Conservation (phyloP, 768 basidiomycete genomes). For the Cystofilobasidium bisporidii region DNA sequence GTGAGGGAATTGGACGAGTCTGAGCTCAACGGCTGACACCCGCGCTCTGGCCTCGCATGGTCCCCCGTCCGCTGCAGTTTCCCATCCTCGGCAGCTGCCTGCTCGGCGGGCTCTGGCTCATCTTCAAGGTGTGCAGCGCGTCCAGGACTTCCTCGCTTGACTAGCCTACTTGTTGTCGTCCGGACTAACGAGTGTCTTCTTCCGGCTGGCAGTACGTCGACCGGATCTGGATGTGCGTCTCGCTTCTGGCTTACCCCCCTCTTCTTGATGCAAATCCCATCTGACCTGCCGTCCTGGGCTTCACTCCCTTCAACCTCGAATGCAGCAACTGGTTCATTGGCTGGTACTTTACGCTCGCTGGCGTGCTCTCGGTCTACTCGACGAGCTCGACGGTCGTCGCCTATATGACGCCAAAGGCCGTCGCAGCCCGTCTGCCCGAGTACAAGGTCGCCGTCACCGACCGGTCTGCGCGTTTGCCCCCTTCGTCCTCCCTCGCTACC, state of each 20-base stretch:
- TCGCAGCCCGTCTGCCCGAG: slow-evolving; percentile 3
- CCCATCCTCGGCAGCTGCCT: slow-evolving; percentile 34
- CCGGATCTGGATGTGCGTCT: slow-evolving; percentile 3
- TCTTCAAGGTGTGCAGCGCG: slow-evolving; percentile 32
- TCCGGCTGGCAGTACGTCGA: slow-evolving; percentile 21
- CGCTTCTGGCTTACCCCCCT: no score
- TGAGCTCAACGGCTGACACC: no score
- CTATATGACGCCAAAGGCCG: slow-evolving; percentile 5
- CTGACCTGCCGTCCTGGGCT: no score
- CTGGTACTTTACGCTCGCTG: slow-evolving; percentile 30
- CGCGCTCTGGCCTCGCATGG: no score
- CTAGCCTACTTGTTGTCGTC: no score
- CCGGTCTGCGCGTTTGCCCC: neutral
- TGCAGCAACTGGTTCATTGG: slow-evolving; percentile 18
- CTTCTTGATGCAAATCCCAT: no score
- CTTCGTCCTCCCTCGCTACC: slow-evolving; percentile 5
- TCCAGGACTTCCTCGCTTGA: no score
- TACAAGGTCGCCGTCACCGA: slow-evolving; percentile 15
- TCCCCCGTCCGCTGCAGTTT: slow-evolving; percentile 29
- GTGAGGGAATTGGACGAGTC: no score
- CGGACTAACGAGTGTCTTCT: no score
- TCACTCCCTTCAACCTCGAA: no score
- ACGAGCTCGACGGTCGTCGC: slow-evolving; percentile 6
- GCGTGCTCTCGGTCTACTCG: slow-evolving; percentile 26
- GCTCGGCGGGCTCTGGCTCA: slow-evolving; percentile 33